phyloP scores from a whole-genome alignment of 371 early-diverging fungal genomes.

The Rhizopus delemar region DNA sequence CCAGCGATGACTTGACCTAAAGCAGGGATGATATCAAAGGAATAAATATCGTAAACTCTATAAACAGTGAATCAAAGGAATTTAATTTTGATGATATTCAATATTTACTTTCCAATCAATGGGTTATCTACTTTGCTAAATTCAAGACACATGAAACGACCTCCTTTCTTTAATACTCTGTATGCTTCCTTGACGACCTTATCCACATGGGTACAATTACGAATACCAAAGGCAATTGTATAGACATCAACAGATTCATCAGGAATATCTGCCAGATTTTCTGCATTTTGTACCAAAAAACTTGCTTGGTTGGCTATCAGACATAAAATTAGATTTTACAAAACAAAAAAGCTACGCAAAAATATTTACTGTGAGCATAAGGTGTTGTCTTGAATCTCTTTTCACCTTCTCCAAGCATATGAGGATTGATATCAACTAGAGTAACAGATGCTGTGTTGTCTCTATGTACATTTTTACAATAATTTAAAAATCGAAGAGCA shows the following conservation, averaged over 20 bases:
- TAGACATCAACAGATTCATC: constrained; percentile 87
- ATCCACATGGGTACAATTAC: constrained; percentile 95
- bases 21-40: constrained; percentile 91
- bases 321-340: neutral
- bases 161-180: constrained; percentile 93
- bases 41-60: constrained; percentile 88
- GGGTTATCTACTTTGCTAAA: constrained; percentile 92
- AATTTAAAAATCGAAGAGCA: constrained; percentile 89
- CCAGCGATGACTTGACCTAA: constrained; percentile 88
- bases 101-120: constrained; percentile 68
- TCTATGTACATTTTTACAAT: constrained; percentile 69
- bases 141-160: constrained; percentile 93
- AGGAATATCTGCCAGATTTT: constrained; percentile 73
- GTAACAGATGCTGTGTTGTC: constrained; percentile 74
- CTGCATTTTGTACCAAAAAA: constrained; percentile 90
- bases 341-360: neutral
- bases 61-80: neutral
- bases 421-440: constrained; percentile 94
- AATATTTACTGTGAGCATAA: constrained; percentile 59
- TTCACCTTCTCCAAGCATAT: constrained; percentile 92
- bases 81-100: neutral
- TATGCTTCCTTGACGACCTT: constrained; percentile 86
- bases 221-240: constrained; percentile 95
- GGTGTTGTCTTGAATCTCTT: constrained; percentile 67
- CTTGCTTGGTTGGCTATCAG: constrained; percentile 59